Evolutionary conservation across 2,329 filamentous ascomycete species (phyloP).

Genomic region (Stenocarpella maydis): DNA sequence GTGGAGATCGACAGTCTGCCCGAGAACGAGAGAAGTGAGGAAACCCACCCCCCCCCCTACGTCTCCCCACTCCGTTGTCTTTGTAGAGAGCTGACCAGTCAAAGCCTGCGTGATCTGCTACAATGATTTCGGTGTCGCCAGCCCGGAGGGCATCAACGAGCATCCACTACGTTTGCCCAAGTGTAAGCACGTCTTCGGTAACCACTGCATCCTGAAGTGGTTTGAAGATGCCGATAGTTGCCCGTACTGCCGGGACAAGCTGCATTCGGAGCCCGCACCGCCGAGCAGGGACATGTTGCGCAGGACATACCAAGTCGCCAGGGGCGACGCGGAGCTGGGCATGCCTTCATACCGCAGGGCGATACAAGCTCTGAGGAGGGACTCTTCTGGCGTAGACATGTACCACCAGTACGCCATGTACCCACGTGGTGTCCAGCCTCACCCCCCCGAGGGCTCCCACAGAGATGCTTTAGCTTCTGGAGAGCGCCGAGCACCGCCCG

Average conservation of each 20-base stretch:
- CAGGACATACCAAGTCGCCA: constrained; percentile 39
- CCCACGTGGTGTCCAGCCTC: constrained; percentile 4
- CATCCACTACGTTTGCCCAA: constrained; percentile 64
- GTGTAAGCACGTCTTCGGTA: constrained; percentile 71
- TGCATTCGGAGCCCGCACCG: constrained; percentile 56
- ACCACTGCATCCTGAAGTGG: constrained; percentile 72
- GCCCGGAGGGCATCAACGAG: constrained; percentile 66
- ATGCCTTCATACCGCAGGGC: constrained; percentile 19
- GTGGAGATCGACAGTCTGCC: constrained; percentile 55
- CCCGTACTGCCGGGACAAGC: constrained; percentile 70
- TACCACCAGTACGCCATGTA: constrained; percentile 8
- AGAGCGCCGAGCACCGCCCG: constrained; percentile 41
- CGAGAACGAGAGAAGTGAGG: constrained; percentile 55
- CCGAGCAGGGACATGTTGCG: constrained; percentile 41
- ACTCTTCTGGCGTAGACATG: constrained; percentile 5
- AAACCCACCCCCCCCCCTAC: constrained; percentile 40
- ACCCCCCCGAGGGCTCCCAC: not conserved
- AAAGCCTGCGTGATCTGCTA: constrained; percentile 71
- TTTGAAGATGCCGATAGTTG: constrained; percentile 69
- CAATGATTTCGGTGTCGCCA: constrained; percentile 65
- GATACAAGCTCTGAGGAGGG: constrained; percentile 23
- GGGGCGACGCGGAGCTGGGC: constrained; percentile 24
- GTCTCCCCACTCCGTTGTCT: constrained; percentile 17
- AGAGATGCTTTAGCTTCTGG: constrained; percentile 13
- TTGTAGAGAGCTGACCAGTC: constrained; percentile 24